Percentiles rank a stretch among this genome's conserved stretches.
phyloP scores from a whole-genome alignment of 495 filamentous ascomycete genomes.

The Sordaria brevicollis region DNA sequence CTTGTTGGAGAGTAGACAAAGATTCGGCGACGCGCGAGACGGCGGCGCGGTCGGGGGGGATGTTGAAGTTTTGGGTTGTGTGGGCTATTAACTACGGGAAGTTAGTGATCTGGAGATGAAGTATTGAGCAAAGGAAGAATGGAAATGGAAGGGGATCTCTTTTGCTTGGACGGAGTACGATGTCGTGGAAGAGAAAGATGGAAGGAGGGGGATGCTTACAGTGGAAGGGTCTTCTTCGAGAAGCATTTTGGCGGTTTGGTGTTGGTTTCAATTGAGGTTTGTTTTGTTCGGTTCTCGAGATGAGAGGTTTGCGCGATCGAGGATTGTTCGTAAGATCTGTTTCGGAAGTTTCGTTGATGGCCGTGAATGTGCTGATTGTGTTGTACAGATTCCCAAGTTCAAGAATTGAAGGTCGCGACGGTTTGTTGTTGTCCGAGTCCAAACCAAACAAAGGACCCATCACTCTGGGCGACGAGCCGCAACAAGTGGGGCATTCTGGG shows the following conservation, averaged over 20 bases:
- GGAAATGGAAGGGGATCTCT: background rate
- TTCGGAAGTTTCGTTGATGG: background rate
- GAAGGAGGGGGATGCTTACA: constrained; percentile 33
- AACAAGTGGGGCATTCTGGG: background rate
- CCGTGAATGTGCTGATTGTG: background rate
- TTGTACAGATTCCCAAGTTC: background rate
- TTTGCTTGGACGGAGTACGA: background rate
- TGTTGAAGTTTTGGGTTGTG: constrained; percentile 91
- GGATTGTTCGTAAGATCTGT: background rate
- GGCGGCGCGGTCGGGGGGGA: constrained; percentile 71
- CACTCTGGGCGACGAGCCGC: constrained; percentile 10
- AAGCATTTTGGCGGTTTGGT: constrained; percentile 56
- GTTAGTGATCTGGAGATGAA: background rate
- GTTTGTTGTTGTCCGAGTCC: constrained; percentile 1
- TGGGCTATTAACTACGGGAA: constrained; percentile 67
- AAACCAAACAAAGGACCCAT: constrained; percentile 5
- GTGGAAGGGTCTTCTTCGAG: constrained; percentile 91
- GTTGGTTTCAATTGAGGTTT: background rate
- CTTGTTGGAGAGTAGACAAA: constrained; percentile 64
- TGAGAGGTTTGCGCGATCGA: background rate
- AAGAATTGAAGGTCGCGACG: background rate
- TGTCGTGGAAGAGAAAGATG: background rate
- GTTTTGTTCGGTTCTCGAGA: background rate
- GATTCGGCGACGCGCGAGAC: constrained; percentile 81
- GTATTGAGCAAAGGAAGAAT: background rate